A percentile compares a stretch with the other conserved stretches of the same genome.
Evolutionary conservation across 2,329 filamentous ascomycete species (phyloP).

Genomic region (Ambrosiella beaveri): DNA sequence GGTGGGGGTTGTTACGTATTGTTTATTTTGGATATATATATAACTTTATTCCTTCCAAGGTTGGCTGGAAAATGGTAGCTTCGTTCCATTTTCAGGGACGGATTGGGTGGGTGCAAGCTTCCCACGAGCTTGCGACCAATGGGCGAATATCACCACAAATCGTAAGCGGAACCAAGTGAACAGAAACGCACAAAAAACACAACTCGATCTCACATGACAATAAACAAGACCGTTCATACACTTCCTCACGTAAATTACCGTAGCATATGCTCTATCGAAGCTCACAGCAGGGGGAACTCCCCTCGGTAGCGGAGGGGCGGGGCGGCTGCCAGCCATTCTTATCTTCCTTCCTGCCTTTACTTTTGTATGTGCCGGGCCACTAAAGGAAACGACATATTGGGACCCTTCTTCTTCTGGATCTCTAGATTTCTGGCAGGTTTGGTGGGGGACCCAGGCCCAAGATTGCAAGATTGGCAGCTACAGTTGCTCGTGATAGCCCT

Average conservation of each 20-base stretch:
- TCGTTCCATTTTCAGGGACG: background rate
- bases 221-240: background rate
- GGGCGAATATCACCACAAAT: background rate
- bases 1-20: background rate
- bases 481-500: too few species aligned
- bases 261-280: too few species aligned
- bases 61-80: background rate
- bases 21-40: background rate
- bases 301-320: background rate
- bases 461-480: too few species aligned
- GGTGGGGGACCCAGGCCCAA: too few species aligned
- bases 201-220: background rate
- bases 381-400: background rate
- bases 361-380: background rate
- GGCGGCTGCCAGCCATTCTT: slow-evolving; percentile 4
- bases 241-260: too few species aligned
- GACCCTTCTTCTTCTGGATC: background rate
- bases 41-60: background rate
- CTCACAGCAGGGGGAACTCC: background rate
- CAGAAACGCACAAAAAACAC: background rate
- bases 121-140: slow-evolving; percentile 1
- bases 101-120: background rate
- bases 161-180: background rate
- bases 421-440: too few species aligned
- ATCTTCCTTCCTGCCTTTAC: slow-evolving; percentile 4